Base-by-base conservation (phyloP, 73 alveolate genomes). In the Stentor roeselii region DNA sequence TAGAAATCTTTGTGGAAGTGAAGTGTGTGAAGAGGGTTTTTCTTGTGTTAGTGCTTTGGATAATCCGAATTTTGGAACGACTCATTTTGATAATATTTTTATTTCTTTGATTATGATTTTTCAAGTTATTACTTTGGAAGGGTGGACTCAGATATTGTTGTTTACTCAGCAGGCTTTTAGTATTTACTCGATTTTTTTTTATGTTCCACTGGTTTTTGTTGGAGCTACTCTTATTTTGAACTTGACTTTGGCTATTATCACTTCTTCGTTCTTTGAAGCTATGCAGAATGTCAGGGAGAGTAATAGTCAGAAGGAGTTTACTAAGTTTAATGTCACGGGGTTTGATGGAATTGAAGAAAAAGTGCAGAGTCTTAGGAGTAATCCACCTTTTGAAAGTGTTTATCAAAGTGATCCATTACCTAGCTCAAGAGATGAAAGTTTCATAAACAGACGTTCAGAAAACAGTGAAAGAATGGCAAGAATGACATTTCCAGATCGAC, bases 241-340 rank as follows among this genome's bases (percentile, higher is more conserved):
- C 90, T 86, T 95, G 76, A 92, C 96, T 37, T 87, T 94, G 39
- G 99, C 98, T 3, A 97, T 95, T 40, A 94, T 96, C 30, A 94
- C 93, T 41, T 85, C 91, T 36, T 95, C 95, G 38, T 97, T 95
- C 84, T 60, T 89, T 34, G 92, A 83, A 41, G 88, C 60, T n/a
- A 76, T 76, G 60, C 60, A 41, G 36, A 34, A 0, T 15, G 60
- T 39, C 35, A 76, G 84, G 2, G 39, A 76, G 21, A 41, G 39
- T 0, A 76, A 39, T 15, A 2, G 21, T 50, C 6, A 50, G 6
- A 6, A 50, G 21, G 67, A 50, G 6, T 50, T 50, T 50, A 50
- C 21, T 50, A 50, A 50, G 21, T 50, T 50, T 6, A 21, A 50
- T 11, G 21, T 50, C 21, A 21, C 6, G 21, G 67, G 21, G 6